Evolutionary conservation across 257 asterid species (phyloP), one percentile per base, ranked within the genome.

Genomic region (Avicennia marina): DNA sequence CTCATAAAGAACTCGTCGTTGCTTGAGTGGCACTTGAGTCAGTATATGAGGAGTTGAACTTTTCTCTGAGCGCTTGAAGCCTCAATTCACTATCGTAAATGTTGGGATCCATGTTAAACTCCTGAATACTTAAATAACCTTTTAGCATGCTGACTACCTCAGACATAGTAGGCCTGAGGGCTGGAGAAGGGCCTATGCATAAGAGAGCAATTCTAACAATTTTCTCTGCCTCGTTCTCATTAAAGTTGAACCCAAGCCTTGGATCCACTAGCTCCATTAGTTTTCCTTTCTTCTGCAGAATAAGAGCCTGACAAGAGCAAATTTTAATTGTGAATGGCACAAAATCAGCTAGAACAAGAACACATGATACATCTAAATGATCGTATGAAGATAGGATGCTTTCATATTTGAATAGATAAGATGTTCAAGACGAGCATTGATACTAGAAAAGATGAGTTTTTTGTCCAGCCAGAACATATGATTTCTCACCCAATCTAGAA

Each of bases 121-220:
- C 41, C 12, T 34, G 41, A 34, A 34, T 10, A 11, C 12, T 34
- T 2, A 36, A 4, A 11, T 36, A 12, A 5, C 81, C 81, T 78
- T 71, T 67, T 32, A 78, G 78, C 72, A 74, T 74, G 34, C 62
- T 63, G 13, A 74, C 71, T 12, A 78, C 78, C 21, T 66, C 63
- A 29, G 81, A 67, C 84, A 78, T 78, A 38, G 62, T 64, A 31
- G 81, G 81, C 64, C 80, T 67, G 6, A 77, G 61, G 1, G 82
- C 75, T 7, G 81, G 84, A 34, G 84, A 74, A 33, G 84, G 73
- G 57, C 65, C 70, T 20, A 81, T 71, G 65, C 81, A 78, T 18
- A 65, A 24, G 21, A 74, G 62, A n/a, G 81, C 78, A 18, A 74
- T 63, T 31, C 58, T 74, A 15, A 71, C 64, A 72, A 74, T 71